Conservation (phyloP, 805 yeast genomes). For the Candida taoyuanica region DNA sequence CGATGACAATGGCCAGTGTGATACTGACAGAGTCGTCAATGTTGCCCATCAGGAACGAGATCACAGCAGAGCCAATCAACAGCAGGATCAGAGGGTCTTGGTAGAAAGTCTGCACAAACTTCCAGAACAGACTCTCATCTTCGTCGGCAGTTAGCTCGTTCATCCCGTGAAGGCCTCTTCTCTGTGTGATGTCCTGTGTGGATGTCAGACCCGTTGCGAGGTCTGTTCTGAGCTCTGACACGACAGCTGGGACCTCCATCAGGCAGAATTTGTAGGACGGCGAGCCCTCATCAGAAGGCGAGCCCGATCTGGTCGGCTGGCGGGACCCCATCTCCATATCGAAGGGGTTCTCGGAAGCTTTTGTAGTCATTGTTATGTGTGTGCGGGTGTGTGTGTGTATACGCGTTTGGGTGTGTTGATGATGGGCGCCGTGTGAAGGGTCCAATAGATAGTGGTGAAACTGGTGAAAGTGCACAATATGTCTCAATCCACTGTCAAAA, state of each 20-base stretch:
- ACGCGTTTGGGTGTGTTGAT: neutral
- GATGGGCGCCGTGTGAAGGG: no score
- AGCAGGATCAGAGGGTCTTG: conserved; percentile 88
- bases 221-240: conserved; percentile 59
- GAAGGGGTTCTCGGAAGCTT: conserved; percentile 30
- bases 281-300: conserved; percentile 34
- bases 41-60: conserved; percentile 92
- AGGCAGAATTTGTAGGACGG: conserved; percentile 66
- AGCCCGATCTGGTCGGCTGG: conserved; percentile 5
- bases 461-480: no score
- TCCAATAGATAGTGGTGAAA: no score
- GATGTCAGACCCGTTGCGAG: conserved; percentile 55
- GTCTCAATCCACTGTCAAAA: no score
- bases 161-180: conserved; percentile 72
- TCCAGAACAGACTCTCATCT: conserved; percentile 63
- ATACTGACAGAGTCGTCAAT: conserved; percentile 94
- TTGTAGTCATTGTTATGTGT: neutral
- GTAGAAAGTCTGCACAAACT: conserved; percentile 75
- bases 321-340: conserved; percentile 18
- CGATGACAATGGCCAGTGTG: conserved; percentile 86
- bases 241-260: conserved; percentile 61
- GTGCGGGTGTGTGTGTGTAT: neutral
- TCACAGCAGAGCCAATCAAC: conserved; percentile 82
- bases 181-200: conserved; percentile 62
- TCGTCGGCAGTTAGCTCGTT: conserved; percentile 79